Evolutionary conservation across 306 rosid species (phyloP).

Genomic region (Acacia acuminata): DNA sequence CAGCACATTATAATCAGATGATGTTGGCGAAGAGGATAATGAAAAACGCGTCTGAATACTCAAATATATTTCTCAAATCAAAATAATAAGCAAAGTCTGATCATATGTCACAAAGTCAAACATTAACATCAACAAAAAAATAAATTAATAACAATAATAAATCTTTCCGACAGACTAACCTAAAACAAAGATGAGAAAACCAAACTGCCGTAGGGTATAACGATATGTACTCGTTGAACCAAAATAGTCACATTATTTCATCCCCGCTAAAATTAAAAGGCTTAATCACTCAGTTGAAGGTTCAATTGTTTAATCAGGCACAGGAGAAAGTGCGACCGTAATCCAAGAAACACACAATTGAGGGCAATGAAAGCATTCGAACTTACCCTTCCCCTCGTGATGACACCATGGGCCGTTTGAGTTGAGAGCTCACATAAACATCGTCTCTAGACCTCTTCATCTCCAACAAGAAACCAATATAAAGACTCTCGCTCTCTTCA

Average conservation of each 20-base stretch:
- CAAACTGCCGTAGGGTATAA: not conserved
- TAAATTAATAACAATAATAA: not conserved
- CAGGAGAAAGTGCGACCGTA: not conserved
- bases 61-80: not conserved
- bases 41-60: not conserved
- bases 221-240: not conserved
- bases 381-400: constrained; percentile 85
- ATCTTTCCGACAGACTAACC: constrained; percentile 21
- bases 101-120: constrained; percentile 35
- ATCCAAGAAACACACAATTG: constrained; percentile 21
- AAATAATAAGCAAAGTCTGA: not conserved
- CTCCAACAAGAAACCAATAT: constrained; percentile 26
- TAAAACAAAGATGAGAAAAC: not conserved
- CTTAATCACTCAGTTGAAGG: constrained; percentile 33
- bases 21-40: not conserved
- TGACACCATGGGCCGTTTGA: constrained; percentile 68
- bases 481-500: constrained; percentile 34
- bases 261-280: constrained; percentile 12
- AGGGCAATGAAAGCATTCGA: constrained; percentile 25
- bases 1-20: constrained; percentile 31
- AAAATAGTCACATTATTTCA: not conserved
- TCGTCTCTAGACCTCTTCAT: constrained; percentile 97
- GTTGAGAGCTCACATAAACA: constrained; percentile 77
- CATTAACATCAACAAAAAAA: not conserved
- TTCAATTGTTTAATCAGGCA: constrained; percentile 33